phyloP scores from a whole-genome alignment of 345 rosid species.

The Aurinia saxatilis region DNA sequence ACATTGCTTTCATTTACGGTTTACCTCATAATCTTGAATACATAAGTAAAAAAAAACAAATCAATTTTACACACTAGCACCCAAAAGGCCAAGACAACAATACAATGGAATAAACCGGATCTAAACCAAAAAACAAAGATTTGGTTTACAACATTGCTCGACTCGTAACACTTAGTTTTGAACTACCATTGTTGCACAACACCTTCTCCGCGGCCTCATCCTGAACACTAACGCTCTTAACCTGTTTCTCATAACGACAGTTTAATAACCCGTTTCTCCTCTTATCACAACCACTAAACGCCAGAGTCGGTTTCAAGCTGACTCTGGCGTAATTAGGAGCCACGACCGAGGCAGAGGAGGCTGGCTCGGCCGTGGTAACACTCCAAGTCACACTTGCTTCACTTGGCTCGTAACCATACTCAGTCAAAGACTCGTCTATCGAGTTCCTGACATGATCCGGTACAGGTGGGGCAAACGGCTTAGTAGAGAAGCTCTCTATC shows the following conservation, averaged over 20 bases:
- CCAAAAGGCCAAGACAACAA: neutral
- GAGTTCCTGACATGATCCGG: constrained; percentile 40
- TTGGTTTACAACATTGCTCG: neutral
- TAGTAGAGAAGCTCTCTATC: constrained; percentile 92
- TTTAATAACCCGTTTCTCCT: constrained; percentile 40
- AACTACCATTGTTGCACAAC: constrained; percentile 18
- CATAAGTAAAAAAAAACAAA: neutral
- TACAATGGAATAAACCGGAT: neutral
- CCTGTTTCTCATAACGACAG: constrained; percentile 55
- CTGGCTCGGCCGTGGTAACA: constrained; percentile 66
- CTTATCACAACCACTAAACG: constrained; percentile 12
- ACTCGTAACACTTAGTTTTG: constrained; percentile 16
- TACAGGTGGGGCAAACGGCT: constrained; percentile 31
- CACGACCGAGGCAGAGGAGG: constrained; percentile 30
- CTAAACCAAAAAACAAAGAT: constrained; percentile 1
- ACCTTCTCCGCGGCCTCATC: constrained; percentile 8
- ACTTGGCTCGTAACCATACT: constrained; percentile 70
- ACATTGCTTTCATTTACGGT: neutral
- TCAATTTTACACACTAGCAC: neutral
- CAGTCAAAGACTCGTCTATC: constrained; percentile 53
- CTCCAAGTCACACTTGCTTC: constrained; percentile 94
- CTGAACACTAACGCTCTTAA: neutral
- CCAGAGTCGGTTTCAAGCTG: constrained; percentile 22
- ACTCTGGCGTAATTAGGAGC: constrained; percentile 42
- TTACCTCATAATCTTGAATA: constrained; percentile 4